Evolutionary conservation across 495 filamentous ascomycete species (phyloP).

Genomic region (Neurospora sp.): DNA sequence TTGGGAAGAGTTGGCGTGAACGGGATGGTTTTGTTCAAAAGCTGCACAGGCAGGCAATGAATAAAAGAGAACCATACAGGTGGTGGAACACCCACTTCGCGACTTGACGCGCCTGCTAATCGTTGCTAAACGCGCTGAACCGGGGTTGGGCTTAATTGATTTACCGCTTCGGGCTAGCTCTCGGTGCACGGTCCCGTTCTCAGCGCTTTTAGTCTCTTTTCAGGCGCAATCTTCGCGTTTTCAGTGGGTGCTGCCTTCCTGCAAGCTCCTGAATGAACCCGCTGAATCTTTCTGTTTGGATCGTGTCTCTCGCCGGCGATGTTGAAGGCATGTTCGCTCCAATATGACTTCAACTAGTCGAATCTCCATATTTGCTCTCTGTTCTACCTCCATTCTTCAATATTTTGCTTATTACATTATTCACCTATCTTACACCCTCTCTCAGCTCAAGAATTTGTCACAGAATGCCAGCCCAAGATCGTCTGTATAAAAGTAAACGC

Average conservation of each 20-base stretch:
- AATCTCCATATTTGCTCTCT: background rate
- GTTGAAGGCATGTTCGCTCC: background rate
- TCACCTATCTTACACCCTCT: background rate
- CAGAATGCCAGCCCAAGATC: background rate
- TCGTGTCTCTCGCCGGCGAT: background rate
- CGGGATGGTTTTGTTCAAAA: background rate
- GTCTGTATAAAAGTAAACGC: background rate
- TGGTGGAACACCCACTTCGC: background rate
- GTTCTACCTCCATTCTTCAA: background rate
- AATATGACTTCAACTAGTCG: background rate
- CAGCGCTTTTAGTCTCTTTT: background rate
- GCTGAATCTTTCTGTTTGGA: background rate
- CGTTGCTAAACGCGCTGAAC: background rate
- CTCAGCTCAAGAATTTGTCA: background rate
- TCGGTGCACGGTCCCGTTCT: background rate
- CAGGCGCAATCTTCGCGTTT: background rate
- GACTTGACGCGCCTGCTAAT: background rate
- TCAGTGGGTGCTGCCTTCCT: background rate
- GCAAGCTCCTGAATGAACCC: background rate
- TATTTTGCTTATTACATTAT: background rate
- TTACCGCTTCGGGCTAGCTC: background rate
- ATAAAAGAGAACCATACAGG: background rate
- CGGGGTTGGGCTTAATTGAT: background rate
- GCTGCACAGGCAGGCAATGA: background rate
- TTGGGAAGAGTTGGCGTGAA: background rate